A percentile compares a stretch with the other conserved stretches of the same genome.
phyloP scores from a whole-genome alignment of 768 basidiomycete genomes.

The Suillus fuscotomentosus region DNA sequence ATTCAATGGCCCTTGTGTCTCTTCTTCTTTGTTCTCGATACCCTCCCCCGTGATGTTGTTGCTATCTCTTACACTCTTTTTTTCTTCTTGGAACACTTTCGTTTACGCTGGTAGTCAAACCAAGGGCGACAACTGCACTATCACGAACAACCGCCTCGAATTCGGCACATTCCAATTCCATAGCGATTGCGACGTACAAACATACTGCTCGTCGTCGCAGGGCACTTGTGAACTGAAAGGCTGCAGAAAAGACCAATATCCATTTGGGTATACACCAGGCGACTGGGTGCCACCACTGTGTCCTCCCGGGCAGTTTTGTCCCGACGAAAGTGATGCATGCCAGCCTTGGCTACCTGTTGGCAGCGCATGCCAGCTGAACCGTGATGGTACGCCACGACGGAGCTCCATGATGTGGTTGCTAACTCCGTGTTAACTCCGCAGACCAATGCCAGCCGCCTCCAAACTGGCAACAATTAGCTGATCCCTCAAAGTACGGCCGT shows the following conservation, averaged over 20 bases:
- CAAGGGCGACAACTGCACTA: constrained; percentile 48
- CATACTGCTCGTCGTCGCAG: constrained; percentile 56
- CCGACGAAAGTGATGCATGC: constrained; percentile 78
- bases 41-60: constrained; percentile 20
- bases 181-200: constrained; percentile 71
- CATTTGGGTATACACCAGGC: constrained; percentile 59
- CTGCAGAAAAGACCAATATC: constrained; percentile 76
- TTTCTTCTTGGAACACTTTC: constrained; percentile 39
- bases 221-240: constrained; percentile 59
- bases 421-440: constrained; percentile 26
- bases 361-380: constrained; percentile 78
- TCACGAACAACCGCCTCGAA: constrained; percentile 64
- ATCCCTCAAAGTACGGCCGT: constrained; percentile 62
- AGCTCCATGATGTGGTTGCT: not conserved
- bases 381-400: constrained; percentile 60
- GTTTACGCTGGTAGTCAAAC: constrained; percentile 47
- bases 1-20: not conserved
- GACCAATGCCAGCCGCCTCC: constrained; percentile 77
- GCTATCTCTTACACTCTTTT: constrained; percentile 52
- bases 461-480: constrained; percentile 60
- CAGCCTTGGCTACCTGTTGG: constrained; percentile 56
- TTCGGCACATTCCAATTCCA: constrained; percentile 77
- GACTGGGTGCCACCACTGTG: constrained; percentile 61
- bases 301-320: constrained; percentile 66
- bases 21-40: constrained; percentile 3